Conservation (phyloP, 2,329 filamentous ascomycete species). For the Penicillium sp. region DNA sequence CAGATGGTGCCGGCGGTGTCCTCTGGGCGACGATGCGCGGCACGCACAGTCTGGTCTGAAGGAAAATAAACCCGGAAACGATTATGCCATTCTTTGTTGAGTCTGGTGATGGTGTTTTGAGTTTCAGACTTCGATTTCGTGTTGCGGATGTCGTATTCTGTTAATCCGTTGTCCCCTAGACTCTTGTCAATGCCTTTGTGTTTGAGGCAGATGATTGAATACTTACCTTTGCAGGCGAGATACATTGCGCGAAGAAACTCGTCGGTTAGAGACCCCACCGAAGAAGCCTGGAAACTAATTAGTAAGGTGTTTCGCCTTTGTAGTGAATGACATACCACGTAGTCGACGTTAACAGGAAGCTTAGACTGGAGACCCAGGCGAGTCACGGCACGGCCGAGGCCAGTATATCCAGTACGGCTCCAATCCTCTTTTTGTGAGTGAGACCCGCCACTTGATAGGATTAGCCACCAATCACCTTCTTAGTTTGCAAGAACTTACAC, state of each 20-base stretch:
- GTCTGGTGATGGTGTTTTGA: slow-evolving; percentile 39
- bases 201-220: not conserved
- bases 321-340: slow-evolving; percentile 50
- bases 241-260: slow-evolving; percentile 59
- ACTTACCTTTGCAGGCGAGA: slow-evolving; percentile 51
- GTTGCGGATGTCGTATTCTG: slow-evolving; percentile 39
- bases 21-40: slow-evolving; percentile 35
- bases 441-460: slow-evolving; percentile 49
- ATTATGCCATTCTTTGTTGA: slow-evolving; percentile 41
- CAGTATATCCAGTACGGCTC: slow-evolving; percentile 62
- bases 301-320: not conserved
- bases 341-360: slow-evolving; percentile 61
- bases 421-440: slow-evolving; percentile 45
- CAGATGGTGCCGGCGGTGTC: slow-evolving; percentile 71
- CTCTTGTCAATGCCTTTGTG: slow-evolving; percentile 1
- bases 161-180: slow-evolving; percentile 44
- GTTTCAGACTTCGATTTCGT: slow-evolving; percentile 20
- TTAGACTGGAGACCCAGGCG: slow-evolving; percentile 56
- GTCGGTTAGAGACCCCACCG: slow-evolving; percentile 68
- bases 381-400: slow-evolving; percentile 62
- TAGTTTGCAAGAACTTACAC: slow-evolving; percentile 53
- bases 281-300: slow-evolving; percentile 57
- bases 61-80: slow-evolving; percentile 75
- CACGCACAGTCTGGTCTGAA: slow-evolving; percentile 66
- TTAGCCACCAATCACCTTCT: slow-evolving; percentile 3